Evolutionary conservation across 2,329 filamentous ascomycete species (phyloP).

Genomic region (Aureobasidium sp.): DNA sequence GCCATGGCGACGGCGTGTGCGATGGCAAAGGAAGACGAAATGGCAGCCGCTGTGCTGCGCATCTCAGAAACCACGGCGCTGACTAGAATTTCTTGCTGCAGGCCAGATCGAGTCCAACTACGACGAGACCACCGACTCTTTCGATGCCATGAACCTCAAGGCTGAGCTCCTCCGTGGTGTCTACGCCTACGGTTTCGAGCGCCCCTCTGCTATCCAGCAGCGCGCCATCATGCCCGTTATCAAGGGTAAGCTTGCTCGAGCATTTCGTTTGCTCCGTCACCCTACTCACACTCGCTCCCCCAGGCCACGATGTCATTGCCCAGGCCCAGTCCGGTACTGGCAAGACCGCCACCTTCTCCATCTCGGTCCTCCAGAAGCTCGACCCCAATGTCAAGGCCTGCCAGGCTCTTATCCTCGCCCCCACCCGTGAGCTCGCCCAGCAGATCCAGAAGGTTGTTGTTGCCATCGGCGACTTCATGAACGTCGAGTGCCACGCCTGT

Average conservation of each 20-base stretch:
- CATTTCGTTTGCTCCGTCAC: constrained; percentile 17
- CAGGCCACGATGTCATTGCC: constrained; percentile 96
- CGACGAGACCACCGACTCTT: constrained; percentile 98
- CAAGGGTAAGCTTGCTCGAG: constrained; percentile 67
- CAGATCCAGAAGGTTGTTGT: constrained; percentile 99
- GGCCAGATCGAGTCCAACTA: constrained; percentile 99
- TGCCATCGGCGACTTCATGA: constrained; percentile 99
- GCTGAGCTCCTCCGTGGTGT: constrained; percentile 95
- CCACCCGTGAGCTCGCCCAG: constrained; percentile 95
- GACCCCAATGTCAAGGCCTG: constrained; percentile 90
- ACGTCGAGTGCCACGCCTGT: constrained; percentile 96
- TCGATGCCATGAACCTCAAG: constrained; percentile 97
- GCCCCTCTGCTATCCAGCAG: constrained; percentile 98
- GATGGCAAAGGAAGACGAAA: too few relatives aligned
- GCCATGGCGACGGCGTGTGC: too few relatives aligned
- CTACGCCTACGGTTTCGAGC: constrained; percentile 99
- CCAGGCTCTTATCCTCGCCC: constrained; percentile 94
- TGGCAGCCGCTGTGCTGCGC: not conserved
- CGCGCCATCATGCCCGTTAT: constrained; percentile 99
- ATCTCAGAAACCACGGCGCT: constrained; percentile 1
- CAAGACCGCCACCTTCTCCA: constrained; percentile 99
- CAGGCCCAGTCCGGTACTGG: constrained; percentile 99
- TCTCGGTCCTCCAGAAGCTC: constrained; percentile 98
- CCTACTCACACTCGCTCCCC: constrained; percentile 3
- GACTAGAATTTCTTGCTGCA: constrained; percentile 37